Conservation (phyloP, 306 rosid genomes). For the Castanopsis chinensis region DNA sequence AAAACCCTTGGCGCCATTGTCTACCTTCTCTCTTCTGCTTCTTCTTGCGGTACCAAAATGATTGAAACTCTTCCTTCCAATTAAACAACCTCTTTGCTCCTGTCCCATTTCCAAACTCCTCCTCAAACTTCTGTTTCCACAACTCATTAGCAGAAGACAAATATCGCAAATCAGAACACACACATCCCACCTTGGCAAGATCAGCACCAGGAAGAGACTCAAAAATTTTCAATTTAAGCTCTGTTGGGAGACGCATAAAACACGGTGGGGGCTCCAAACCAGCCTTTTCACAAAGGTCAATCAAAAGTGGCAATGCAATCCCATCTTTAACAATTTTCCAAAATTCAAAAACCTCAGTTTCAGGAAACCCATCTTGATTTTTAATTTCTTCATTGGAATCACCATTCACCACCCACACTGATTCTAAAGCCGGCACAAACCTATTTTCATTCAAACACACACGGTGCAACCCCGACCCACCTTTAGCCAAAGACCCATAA, state of each 20-base stretch:
- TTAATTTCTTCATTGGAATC: conserved; percentile 18
- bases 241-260: conserved; percentile 65
- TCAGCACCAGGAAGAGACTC: conserved; percentile 58
- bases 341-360: conserved; percentile 46
- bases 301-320: conserved; percentile 69
- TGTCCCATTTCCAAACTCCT: conserved; percentile 33
- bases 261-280: conserved; percentile 63
- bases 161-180: conserved; percentile 48
- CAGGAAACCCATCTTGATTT: conserved; percentile 15
- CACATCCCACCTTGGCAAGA: conserved; percentile 50
- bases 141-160: conserved; percentile 45
- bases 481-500: conserved; percentile 50
- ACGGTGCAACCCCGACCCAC: conserved; percentile 36
- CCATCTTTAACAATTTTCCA: conserved; percentile 81
- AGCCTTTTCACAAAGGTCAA: conserved; percentile 67
- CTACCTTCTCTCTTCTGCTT: not conserved
- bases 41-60: conserved; percentile 31
- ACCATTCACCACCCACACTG: conserved; percentile 27
- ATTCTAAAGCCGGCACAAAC: conserved; percentile 35
- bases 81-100: not conserved
- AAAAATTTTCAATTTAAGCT: conserved; percentile 61
- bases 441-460: conserved; percentile 46
- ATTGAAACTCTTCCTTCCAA: conserved; percentile 44
- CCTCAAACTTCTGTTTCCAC: conserved; percentile 62
- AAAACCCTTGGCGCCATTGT: not conserved